These are phyloP conservation scores for Macrolepiota albuminosa DNA, from an alignment of 768 basidiomycete species.

Conservation along the genomic window DNA sequence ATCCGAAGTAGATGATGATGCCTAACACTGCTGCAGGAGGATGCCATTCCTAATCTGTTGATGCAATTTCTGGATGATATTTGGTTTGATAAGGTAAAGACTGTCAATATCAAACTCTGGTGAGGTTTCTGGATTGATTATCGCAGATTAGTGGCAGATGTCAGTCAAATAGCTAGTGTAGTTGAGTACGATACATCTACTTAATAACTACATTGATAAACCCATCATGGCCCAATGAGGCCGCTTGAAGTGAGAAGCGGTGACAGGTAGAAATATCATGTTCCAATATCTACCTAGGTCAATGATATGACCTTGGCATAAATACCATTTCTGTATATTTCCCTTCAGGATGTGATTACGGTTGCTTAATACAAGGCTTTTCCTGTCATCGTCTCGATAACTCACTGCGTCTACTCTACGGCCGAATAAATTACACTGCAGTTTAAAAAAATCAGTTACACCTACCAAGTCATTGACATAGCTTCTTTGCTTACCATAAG, in stretches of 20 bases:
- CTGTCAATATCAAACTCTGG: neutral
- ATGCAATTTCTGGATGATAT: slow-evolving; percentile 16
- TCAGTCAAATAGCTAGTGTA: neutral
- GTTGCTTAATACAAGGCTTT: neutral
- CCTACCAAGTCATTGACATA: neutral
- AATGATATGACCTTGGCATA: neutral
- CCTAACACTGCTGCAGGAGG: slow-evolving; percentile 28
- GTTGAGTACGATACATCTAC: neutral
- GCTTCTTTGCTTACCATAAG: neutral
- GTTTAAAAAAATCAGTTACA: neutral
- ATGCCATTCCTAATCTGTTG: slow-evolving; percentile 37
- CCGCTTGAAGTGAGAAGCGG: neutral
- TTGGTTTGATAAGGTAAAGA: neutral
- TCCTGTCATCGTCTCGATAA: neutral
- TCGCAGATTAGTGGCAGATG: neutral
- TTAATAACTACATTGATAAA: neutral
- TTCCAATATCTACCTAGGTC: neutral
- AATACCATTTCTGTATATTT: neutral
- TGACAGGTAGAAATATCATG: neutral
- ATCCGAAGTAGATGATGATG: slow-evolving; percentile 40
- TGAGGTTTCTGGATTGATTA: neutral
- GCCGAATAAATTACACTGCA: neutral
- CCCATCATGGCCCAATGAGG: neutral
- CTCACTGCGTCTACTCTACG: neutral
- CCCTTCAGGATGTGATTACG: neutral